Conservation (phyloP, 176 grass and related monocot genomes). For the Olyra latifolia region DNA sequence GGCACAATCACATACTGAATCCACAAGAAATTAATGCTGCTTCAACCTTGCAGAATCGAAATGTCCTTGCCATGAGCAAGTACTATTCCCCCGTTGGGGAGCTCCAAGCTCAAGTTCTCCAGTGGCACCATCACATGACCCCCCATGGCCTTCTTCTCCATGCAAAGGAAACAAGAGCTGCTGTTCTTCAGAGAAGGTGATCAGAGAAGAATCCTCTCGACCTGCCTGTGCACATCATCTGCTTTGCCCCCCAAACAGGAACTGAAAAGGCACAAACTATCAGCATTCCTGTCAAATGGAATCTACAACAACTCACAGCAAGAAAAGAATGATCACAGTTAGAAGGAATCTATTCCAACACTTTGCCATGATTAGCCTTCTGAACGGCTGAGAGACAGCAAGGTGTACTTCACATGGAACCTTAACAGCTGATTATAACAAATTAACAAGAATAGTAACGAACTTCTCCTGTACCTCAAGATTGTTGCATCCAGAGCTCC, state of each 20-base stretch:
- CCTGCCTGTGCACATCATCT: slow-evolving; percentile 19
- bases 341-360: slow-evolving; percentile 42
- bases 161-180: background rate
- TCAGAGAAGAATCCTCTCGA: slow-evolving; percentile 25
- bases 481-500: slow-evolving; percentile 7
- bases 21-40: background rate
- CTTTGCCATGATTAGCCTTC: slow-evolving; percentile 39
- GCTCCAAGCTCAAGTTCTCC: slow-evolving; percentile 47
- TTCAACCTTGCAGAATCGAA: slow-evolving; percentile 52
- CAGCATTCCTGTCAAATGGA: slow-evolving; percentile 30
- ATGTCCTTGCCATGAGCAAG: slow-evolving; percentile 46
- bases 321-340: slow-evolving; percentile 46
- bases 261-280: slow-evolving; percentile 14
- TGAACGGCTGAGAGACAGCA: slow-evolving; percentile 20
- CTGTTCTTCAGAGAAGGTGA: slow-evolving; percentile 20
- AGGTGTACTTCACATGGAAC: slow-evolving; percentile 9
- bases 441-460: slow-evolving; percentile 15
- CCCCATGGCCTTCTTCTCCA: slow-evolving; percentile 17
- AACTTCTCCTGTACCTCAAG: slow-evolving; percentile 32
- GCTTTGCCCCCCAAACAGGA: background rate
- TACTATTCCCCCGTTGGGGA: slow-evolving; percentile 18
- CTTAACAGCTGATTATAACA: background rate
- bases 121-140: slow-evolving; percentile 39
- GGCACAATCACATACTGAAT: slow-evolving; percentile 5
- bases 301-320: slow-evolving; percentile 39